Conservation (phyloP, 345 rosid genomes). For the Gossypium longicalyx region DNA sequence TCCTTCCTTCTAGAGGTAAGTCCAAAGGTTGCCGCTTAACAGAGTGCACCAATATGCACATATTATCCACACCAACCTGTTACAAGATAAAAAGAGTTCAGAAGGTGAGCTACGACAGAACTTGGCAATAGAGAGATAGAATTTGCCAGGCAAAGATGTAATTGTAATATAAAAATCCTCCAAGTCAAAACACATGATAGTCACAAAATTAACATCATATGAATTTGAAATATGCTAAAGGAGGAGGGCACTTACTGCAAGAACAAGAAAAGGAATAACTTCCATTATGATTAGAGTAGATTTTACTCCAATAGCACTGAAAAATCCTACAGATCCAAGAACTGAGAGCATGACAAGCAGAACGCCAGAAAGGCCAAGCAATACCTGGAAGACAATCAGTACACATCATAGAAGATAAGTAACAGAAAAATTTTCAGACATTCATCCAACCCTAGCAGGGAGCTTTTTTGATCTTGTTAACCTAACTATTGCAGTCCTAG, state of each 20-base stretch:
- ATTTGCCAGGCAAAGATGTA: not conserved
- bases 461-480: not conserved
- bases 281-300: conserved; percentile 96
- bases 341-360: conserved; percentile 94
- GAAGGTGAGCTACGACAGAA: conserved; percentile 12
- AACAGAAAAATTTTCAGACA: not conserved
- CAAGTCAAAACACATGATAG: not conserved
- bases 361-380: conserved; percentile 96
- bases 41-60: conserved; percentile 96
- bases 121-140: not conserved
- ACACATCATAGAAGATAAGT: not conserved
- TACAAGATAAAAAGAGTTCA: conserved; percentile 14
- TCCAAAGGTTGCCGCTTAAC: conserved; percentile 87
- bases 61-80: conserved; percentile 98
- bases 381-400: conserved; percentile 48
- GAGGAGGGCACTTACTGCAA: conserved; percentile 68
- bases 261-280: conserved; percentile 96
- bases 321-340: conserved; percentile 91
- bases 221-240: conserved; percentile 8
- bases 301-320: conserved; percentile 91
- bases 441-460: conserved; percentile 2
- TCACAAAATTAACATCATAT: not conserved
- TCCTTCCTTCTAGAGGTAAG: conserved; percentile 66
- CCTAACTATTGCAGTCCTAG: not conserved
- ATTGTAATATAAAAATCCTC: not conserved